Conservation (phyloP, 2,329 filamentous ascomycete species). For the Pseudogymnoascus destructans region DNA sequence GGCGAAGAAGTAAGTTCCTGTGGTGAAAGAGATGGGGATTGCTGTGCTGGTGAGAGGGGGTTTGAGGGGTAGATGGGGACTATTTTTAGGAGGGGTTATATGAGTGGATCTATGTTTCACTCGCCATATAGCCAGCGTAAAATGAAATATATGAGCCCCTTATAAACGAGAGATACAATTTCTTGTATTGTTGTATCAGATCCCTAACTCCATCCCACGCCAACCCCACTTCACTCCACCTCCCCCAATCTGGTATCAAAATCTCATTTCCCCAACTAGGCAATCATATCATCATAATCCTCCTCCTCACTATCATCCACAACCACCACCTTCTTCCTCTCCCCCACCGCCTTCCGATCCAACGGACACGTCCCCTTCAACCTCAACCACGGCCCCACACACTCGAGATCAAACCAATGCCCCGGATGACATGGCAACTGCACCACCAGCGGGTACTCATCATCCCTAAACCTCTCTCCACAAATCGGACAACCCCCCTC, state of each 20-base stretch:
- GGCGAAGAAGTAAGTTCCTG: not conserved
- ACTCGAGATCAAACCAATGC: conserved; percentile 54
- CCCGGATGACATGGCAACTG: conserved; percentile 46
- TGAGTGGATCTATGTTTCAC: not conserved
- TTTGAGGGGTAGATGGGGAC: not conserved
- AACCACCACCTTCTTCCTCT: conserved; percentile 37
- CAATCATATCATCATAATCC: conserved; percentile 38
- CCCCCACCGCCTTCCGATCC: conserved; percentile 46
- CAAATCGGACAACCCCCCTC: conserved; percentile 50
- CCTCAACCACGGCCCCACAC: conserved; percentile 51
- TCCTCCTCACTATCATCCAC: conserved; percentile 37
- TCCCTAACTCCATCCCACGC: not conserved
- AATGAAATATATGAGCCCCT: not conserved
- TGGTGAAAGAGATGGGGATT: not conserved
- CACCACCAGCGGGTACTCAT: conserved; percentile 49
- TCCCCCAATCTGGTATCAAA: not conserved
- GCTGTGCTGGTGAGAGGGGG: not conserved
- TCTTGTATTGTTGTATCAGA: not conserved
- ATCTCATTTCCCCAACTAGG: conserved; percentile 17
- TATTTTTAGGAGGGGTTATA: not conserved
- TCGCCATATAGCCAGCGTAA: not conserved
- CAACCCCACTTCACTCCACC: not conserved
- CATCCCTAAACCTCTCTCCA: conserved; percentile 47
- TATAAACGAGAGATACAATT: not conserved
- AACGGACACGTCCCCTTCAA: conserved; percentile 52